Percentiles rank a stretch among this genome's conserved stretches.
These are phyloP conservation scores for Mortierella sp. DNA, from an alignment of 371 early-diverging fungal species.

Conservation along the genomic window DNA sequence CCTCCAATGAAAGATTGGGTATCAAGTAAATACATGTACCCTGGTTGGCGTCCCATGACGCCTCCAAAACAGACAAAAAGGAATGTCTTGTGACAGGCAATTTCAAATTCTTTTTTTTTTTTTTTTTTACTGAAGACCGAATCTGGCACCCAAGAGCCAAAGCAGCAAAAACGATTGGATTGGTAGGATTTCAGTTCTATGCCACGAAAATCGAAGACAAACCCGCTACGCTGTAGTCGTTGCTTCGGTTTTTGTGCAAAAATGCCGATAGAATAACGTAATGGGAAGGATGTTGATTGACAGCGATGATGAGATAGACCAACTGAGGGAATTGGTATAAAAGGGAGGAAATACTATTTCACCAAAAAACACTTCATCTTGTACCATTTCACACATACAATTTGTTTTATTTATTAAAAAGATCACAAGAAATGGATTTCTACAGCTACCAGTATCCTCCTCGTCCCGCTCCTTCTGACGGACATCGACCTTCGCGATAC, in stretches of 20 bases:
- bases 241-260: too few relatives aligned
- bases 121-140: background rate
- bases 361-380: too few relatives aligned
- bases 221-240: too few relatives aligned
- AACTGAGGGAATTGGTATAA: too few relatives aligned
- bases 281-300: too few relatives aligned
- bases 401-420: too few relatives aligned
- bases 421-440: constrained; percentile 35
- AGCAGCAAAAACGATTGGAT: background rate
- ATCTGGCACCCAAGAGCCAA: background rate
- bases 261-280: too few relatives aligned
- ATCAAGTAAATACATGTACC: background rate
- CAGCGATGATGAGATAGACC: too few relatives aligned
- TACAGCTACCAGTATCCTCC: constrained; percentile 48
- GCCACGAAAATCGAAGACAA: background rate
- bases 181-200: background rate
- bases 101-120: background rate
- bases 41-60: background rate
- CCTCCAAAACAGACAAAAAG: background rate
- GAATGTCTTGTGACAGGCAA: background rate
- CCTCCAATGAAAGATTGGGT: background rate
- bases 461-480: constrained; percentile 34
- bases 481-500: constrained; percentile 34
- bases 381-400: too few relatives aligned
- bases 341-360: too few relatives aligned